Evolutionary conservation across 192 early-diverging fungal genomes (phyloP).

Genomic region (Backusella mclennaniae): DNA sequence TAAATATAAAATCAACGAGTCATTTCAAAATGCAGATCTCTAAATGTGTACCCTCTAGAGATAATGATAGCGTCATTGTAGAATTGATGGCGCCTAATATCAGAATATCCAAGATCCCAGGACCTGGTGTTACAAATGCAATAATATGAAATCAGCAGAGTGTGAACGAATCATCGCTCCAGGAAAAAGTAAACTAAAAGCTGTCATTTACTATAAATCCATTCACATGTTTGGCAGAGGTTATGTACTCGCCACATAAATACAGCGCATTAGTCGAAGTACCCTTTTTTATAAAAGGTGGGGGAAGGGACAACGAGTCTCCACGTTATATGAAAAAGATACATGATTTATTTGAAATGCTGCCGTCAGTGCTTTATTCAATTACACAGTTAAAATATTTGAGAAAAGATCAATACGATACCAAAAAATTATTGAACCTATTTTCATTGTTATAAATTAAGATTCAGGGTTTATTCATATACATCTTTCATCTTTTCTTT

Average conservation of each 20-base stretch:
- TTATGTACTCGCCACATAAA: neutral
- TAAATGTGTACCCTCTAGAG: neutral
- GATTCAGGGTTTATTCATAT: neutral
- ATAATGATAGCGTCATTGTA: neutral
- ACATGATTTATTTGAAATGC: neutral
- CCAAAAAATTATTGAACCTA: neutral
- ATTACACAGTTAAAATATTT: no score
- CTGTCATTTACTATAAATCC: neutral
- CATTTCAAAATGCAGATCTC: neutral
- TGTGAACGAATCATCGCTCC: neutral
- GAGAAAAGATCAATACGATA: no score
- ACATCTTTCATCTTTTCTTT: neutral
- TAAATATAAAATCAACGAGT: neutral
- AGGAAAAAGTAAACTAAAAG: neutral
- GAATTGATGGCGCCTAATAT: neutral
- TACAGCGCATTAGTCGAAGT: neutral
- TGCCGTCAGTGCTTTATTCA: no score
- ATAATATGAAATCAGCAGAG: neutral
- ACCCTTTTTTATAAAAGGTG: neutral
- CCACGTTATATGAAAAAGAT: neutral
- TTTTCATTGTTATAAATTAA: neutral
- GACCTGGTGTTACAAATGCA: neutral
- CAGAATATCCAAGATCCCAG: neutral
- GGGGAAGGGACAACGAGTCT: neutral
- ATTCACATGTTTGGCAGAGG: neutral